A percentile compares a stretch with the other conserved stretches of the same genome.
Evolutionary conservation across 2,329 filamentous ascomycete genomes (phyloP).

Genomic region (Bipolaris sorokiniana): DNA sequence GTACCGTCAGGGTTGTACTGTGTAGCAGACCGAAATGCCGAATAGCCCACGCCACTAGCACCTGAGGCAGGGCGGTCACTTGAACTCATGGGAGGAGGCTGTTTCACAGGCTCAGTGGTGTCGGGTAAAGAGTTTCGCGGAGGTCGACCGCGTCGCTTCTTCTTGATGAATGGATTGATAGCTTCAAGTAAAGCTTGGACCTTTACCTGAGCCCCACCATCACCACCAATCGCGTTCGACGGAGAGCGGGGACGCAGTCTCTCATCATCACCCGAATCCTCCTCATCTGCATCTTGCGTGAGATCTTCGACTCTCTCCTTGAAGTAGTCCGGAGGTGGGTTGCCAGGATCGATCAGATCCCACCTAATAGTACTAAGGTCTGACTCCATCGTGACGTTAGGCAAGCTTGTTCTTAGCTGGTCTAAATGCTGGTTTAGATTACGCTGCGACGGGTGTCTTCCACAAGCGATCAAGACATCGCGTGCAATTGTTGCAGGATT

Average conservation of each 20-base stretch:
- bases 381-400: conserved; percentile 52
- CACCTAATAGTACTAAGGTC: conserved; percentile 66
- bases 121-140: conserved; percentile 41
- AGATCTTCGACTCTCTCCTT: conserved; percentile 32
- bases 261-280: conserved; percentile 44
- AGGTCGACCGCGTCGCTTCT: conserved; percentile 46
- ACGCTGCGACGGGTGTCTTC: conserved; percentile 65
- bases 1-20: conserved; percentile 42
- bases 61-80: conserved; percentile 29
- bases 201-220: conserved; percentile 29
- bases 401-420: conserved; percentile 52
- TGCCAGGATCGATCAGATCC: conserved; percentile 66
- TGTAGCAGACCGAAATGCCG: conserved; percentile 48
- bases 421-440: conserved; percentile 66
- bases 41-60: conserved; percentile 47
- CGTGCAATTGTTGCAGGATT: conserved; percentile 67
- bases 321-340: conserved; percentile 49
- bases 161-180: conserved; percentile 39
- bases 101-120: conserved; percentile 17
- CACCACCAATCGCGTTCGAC: conserved; percentile 29
- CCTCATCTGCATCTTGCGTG: conserved; percentile 44
- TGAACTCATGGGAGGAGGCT: conserved; percentile 31
- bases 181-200: conserved; percentile 38
- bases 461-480: conserved; percentile 67
- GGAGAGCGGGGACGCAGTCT: conserved; percentile 19